phyloP scores from a whole-genome alignment of 441 rosid species.

The Geranium incanum region DNA sequence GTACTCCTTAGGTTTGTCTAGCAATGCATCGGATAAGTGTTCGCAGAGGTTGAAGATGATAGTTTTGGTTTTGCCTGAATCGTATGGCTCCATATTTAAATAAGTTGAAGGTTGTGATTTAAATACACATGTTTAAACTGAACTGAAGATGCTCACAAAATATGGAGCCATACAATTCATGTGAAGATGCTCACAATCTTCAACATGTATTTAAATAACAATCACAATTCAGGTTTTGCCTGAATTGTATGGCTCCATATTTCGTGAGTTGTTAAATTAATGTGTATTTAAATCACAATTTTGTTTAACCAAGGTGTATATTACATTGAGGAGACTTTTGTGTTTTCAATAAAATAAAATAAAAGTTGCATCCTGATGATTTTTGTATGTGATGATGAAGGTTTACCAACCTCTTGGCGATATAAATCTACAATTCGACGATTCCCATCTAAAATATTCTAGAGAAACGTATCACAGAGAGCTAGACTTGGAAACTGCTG shows the following conservation, averaged over 20 bases:
- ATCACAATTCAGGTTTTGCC: too few relatives aligned
- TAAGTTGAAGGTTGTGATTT: too few relatives aligned
- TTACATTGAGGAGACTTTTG: not conserved
- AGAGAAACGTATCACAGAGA: constrained; percentile 63
- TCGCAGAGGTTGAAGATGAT: not conserved
- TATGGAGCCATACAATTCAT: too few relatives aligned
- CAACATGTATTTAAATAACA: too few relatives aligned
- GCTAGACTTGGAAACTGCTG: constrained; percentile 78
- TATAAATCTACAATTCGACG: constrained; percentile 62
- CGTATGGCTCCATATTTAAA: too few relatives aligned
- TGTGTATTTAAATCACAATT: too few relatives aligned
- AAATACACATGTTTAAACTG: too few relatives aligned
- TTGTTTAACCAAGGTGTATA: not conserved
- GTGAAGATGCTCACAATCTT: too few relatives aligned
- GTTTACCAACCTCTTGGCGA: constrained; percentile 84
- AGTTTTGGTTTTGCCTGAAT: constrained; percentile 1
- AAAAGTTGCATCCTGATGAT: constrained; percentile 5
- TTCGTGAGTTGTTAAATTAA: too few relatives aligned
- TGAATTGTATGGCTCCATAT: too few relatives aligned
- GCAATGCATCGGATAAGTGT: not conserved
- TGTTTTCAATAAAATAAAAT: not conserved
- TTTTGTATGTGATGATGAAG: constrained; percentile 36
- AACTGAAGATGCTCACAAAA: too few relatives aligned
- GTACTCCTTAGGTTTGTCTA: not conserved
- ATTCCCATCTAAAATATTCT: constrained; percentile 52